Conservation (phyloP, 495 filamentous ascomycete species). For the Cercophora sp. region DNA sequence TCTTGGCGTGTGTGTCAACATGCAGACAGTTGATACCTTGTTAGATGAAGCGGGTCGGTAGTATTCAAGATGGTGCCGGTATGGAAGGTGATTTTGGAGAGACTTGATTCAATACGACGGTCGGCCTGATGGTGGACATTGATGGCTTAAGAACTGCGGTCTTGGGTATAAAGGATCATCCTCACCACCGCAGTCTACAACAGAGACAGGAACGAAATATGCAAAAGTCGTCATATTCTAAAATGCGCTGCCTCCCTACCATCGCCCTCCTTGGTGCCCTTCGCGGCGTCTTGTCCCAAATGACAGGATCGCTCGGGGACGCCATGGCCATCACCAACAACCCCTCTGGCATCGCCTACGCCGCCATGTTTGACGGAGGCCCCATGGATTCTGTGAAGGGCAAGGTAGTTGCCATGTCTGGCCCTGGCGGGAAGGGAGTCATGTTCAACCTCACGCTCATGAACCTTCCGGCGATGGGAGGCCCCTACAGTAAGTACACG, state of each 20-base stretch:
- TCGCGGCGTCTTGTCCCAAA: not conserved
- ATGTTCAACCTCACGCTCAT: slow-evolving; percentile 1
- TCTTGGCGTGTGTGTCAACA: not conserved
- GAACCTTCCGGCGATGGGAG: not conserved
- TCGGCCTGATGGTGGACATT: no score
- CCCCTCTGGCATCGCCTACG: not conserved
- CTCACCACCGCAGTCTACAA: no score
- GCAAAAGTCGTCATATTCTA: no score
- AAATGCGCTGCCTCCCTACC: not conserved
- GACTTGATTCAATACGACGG: no score
- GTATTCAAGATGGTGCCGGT: no score
- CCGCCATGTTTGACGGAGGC: not conserved
- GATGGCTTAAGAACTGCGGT: no score
- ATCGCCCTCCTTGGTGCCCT: not conserved
- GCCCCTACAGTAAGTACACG: not conserved
- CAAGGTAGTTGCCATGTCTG: not conserved
- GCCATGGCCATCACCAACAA: slow-evolving; percentile 5
- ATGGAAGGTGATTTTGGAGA: no score
- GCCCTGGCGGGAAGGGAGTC: not conserved
- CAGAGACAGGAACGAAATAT: no score
- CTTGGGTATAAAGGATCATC: no score
- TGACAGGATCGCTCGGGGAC: not conserved
- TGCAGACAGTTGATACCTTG: no score
- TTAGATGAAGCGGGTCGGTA: no score
- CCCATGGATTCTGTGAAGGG: not conserved